Evolutionary conservation across 78 protist species (phyloP).

Genomic region (Dictyostelium firmibasis): DNA sequence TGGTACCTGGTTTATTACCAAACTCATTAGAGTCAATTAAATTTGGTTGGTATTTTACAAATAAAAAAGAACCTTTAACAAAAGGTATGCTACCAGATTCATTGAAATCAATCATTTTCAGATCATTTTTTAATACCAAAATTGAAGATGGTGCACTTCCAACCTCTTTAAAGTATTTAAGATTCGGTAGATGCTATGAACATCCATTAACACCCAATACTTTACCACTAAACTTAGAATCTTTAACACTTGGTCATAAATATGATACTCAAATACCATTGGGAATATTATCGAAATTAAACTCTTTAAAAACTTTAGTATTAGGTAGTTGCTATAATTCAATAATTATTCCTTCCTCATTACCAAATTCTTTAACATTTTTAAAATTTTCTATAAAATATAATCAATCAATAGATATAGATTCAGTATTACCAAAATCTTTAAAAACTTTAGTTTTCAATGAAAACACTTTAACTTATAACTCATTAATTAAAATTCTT

Average conservation of each 20-base stretch:
- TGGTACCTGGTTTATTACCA: not conserved
- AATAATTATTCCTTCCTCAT: not conserved
- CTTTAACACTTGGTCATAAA: not conserved
- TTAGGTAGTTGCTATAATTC: not conserved
- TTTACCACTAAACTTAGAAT: not conserved
- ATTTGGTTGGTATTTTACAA: not conserved
- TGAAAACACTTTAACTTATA: no score
- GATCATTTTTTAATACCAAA: no score
- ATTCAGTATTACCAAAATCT: no score
- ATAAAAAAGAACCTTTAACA: not conserved
- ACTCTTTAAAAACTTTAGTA: not conserved
- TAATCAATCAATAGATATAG: no score
- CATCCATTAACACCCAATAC: not conserved
- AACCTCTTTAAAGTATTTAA: not conserved
- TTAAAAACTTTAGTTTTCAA: no score
- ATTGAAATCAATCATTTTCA: no score
- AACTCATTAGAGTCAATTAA: not conserved
- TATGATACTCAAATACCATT: not conserved
- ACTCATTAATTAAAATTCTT: no score
- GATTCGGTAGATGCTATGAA: not conserved
- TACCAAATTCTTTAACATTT: no score
- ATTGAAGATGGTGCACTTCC: not conserved
- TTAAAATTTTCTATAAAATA: no score
- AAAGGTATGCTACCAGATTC: not conserved
- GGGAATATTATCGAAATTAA: not conserved